Evolutionary conservation across 148 eudicot genomes (phyloP).

Genomic region (Rhododendron simsii): DNA sequence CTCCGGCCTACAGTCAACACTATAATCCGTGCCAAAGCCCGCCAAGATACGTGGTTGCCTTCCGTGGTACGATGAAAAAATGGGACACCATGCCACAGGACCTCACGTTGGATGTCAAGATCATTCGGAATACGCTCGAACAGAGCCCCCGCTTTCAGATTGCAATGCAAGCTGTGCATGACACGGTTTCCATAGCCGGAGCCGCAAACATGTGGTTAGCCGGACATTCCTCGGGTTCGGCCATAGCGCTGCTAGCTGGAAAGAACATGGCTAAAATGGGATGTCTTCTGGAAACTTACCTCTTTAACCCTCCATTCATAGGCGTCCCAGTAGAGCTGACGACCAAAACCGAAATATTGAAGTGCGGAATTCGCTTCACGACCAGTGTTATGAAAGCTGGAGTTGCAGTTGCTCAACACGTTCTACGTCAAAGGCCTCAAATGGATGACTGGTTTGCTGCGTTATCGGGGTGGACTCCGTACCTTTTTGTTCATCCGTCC

Average conservation of each 20-base stretch:
- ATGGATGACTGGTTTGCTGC: constrained; percentile 19
- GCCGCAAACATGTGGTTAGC: constrained; percentile 47
- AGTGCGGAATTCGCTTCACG: constrained; percentile 21
- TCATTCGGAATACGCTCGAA: no score
- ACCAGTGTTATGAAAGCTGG: no score
- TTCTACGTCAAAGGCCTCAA: constrained; percentile 8
- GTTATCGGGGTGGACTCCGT: constrained; percentile 54
- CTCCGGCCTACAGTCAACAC: no score
- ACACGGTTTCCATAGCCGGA: constrained; percentile 16
- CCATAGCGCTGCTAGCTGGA: constrained; percentile 63
- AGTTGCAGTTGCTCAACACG: no score
- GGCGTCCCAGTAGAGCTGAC: constrained; percentile 47
- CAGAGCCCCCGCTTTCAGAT: no score
- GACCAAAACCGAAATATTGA: constrained; percentile 26
- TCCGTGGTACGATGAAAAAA: no score
- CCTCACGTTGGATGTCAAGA: no score
- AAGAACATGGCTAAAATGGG: constrained; percentile 44
- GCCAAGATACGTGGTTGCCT: no score
- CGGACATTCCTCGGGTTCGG: constrained; percentile 71
- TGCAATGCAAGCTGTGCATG: no score
- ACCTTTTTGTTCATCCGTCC: constrained; percentile 53
- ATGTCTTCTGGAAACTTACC: constrained; percentile 44
- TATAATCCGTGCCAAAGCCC: no score
- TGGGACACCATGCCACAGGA: no score
- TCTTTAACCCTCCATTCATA: constrained; percentile 73